Evolutionary conservation across 2,329 filamentous ascomycete species (phyloP), one percentile per base, ranked within the genome.

Genomic region (Trichoderma aggressivum): DNA sequence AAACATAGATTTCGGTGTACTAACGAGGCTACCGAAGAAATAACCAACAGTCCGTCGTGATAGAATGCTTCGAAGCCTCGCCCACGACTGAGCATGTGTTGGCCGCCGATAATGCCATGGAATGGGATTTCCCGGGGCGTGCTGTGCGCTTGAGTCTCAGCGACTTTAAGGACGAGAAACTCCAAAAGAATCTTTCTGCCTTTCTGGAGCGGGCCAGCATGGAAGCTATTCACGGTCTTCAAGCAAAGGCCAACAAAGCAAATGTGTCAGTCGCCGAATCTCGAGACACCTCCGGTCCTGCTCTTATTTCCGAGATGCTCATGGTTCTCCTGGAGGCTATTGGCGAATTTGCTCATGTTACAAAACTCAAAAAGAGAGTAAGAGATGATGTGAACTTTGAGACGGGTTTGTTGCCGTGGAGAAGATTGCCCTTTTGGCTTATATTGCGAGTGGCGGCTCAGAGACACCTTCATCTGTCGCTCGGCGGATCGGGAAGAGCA

Each of bases 21-120:
- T 7, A 18, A 60, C n/a, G 3, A 60, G 4, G 16, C 1, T 21
- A 32, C 0, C 28, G 53, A 2, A 74, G 74, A 56, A 68, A 66
- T 62, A 74, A 14, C 28, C 76, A 28, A 28, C 32, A 61, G 1
- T 58, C 18, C 12, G 73, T 75, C 71, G 85, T 75, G 18, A 88
- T 72, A 43, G 90, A 92, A 76, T 82, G 83, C 0, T 92, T 92
- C 62, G 89, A 92, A 76, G 81, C 86, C 0, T 89, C 88, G 0
- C 81, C 90, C 0, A 75, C 76, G 91, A 71, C 81, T 92, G 10
- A 87, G 14, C 76, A 82, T 16, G 87, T 91, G 0, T 81, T 91
- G 2, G 82, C 82, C 0, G 77, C 87, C 0, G 77, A 85, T 7
- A 81, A 82, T 34, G 83, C 88, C 0, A 77, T 92, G 0, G 74